Evolutionary conservation across 2,329 filamentous ascomycete genomes (phyloP), one percentile per base, ranked within the genome.

Genomic region (Venturia asperata): DNA sequence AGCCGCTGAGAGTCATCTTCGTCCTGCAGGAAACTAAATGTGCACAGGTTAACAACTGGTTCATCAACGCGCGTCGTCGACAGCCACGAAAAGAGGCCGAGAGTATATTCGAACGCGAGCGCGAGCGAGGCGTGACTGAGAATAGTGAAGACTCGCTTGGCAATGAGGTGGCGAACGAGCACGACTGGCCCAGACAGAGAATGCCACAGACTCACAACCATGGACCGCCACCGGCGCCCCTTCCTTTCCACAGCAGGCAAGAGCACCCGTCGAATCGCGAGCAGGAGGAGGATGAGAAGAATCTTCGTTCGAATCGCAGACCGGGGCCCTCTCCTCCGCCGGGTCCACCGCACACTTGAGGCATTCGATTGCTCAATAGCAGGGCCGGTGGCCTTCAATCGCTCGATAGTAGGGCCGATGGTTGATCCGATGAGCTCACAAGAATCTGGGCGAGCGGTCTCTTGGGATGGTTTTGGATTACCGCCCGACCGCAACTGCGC

Each of bases 11-110:
- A 5, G 1, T 27, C 1, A 15, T 52, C n/a, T 27, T 52, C 11
- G 21, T 52, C 47, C 10, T 15, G 21, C 24, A 52, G 7, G 1
- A n/a, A n/a, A 37, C 52, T 58, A 58, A 66, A 67, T n/a, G 27
- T 2, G 30, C 52, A 37, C 67, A 79, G 77, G 89, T 91, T 27
- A 89, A 86, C 67, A 91, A 91, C 76, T 91, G 88, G 88, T 91
- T 90, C 75, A 91, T 91, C 76, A 91, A 91, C 69, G 87, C 87
- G 37, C 83, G 88, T 64, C 82, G 88, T 65, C 85, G 88, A 79
- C 70, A 90, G 87, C 65, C 84, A 76, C 69, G 87, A 82, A 73
- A 86, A 82, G 64, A 66, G 21, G 64, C 64, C 5, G 60, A 65
- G 34, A 47, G 27, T 11, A 61, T 27, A 15, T 11, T 64, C 19